These are phyloP conservation scores for Microdochium trichocladiopsis DNA, from an alignment of 2,329 filamentous ascomycete species.

Conservation along the genomic window DNA sequence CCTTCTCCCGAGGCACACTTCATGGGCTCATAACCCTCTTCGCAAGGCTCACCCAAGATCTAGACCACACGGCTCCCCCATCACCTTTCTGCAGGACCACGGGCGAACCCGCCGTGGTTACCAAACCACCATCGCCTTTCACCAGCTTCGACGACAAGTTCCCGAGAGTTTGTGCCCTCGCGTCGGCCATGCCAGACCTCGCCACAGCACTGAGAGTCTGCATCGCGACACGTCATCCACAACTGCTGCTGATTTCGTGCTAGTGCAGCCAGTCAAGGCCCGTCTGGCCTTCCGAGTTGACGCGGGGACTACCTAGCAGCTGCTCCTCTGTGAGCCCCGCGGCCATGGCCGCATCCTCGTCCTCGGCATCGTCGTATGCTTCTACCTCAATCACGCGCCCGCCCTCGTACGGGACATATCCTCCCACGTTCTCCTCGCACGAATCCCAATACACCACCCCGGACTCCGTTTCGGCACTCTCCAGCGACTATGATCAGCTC, in stretches of 20 bases:
- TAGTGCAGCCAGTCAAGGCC: not conserved
- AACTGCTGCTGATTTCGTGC: not conserved
- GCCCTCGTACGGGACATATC: constrained; percentile 33
- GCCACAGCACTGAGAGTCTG: not conserved
- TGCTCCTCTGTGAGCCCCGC: not conserved
- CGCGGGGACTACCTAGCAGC: not conserved
- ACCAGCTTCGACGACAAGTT: not conserved
- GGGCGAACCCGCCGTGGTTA: no score
- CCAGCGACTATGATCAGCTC: not conserved
- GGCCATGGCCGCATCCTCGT: constrained; percentile 6
- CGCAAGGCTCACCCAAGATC: no score
- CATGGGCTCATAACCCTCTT: not conserved
- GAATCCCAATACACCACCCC: constrained; percentile 39
- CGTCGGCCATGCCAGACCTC: not conserved
- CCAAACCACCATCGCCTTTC: not conserved
- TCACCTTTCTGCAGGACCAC: no score
- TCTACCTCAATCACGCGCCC: constrained; percentile 39
- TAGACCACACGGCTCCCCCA: no score
- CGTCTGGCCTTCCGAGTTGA: not conserved
- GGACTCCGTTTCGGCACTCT: constrained; percentile 35
- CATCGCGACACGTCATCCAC: not conserved
- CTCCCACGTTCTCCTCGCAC: constrained; percentile 31
- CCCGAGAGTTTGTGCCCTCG: not conserved
- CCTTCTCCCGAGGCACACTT: no score
- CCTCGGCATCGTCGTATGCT: constrained; percentile 33